Evolutionary conservation across 306 rosid species (phyloP), one percentile per base, ranked within the genome.

Genomic region (Prunus padus): DNA sequence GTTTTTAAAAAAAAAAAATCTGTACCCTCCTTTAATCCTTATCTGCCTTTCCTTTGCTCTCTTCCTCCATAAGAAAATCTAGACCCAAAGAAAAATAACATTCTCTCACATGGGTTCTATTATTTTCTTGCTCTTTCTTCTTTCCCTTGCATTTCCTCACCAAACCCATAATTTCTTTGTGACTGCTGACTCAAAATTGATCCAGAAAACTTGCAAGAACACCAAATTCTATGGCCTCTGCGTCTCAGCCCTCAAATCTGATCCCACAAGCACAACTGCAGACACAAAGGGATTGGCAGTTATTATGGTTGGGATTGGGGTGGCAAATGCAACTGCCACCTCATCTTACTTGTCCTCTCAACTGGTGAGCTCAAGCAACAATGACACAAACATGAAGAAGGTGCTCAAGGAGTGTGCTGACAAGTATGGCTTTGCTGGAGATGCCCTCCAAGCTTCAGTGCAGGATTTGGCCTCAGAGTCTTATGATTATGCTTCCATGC

Each of bases 401-500:
- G 88, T 87, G 25, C 71, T 92, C 23, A 86, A 83, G 76, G 97
- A 95, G 68, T 92, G 99, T 78, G 88, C 87, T 1, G 96, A 85
- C 20, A 92, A 89, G 68, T 95, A 92, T 73, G 42, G 44, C 3
- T 89, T 79, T 51, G 96, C 97, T 1, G 87, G 86, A 5, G 91
- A 91, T 25, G 87, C 99, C 2, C 87, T 95, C 18, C 81, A 85
- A 73, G 89, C 80, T 55, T 88, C 96, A 0, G 72, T 82, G 0
- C 82, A 86, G 60, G 91, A 89, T 26, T 81, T 95, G 87, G 80
- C 31, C 1, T 60, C 65, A 3, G 97, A 95, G 74, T 80, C 71
- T 5, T 90, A 85, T 64, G 99, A 95, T 70, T 92, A 92, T 82
- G 97, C 99, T 33, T 90, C 73, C 72, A 74, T 90, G 84, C 93